Evolutionary conservation across 2,329 filamentous ascomycete genomes (phyloP).

Genomic region (Plectosphaerella plurivora): DNA sequence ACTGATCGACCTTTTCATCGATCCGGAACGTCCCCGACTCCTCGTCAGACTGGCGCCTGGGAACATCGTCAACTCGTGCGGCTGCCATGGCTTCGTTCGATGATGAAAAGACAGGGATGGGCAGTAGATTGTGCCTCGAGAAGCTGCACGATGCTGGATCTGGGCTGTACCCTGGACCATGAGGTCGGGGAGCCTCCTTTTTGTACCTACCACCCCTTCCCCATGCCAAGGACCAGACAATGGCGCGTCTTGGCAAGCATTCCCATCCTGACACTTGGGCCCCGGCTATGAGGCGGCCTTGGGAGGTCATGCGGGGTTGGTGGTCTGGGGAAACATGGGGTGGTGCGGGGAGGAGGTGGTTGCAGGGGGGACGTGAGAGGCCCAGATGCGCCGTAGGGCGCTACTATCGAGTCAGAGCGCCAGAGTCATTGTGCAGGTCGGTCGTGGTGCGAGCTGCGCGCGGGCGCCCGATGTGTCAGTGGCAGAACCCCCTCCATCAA

Average conservation of each 20-base stretch:
- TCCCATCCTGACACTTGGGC: background rate
- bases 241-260: background rate
- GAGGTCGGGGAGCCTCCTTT: background rate
- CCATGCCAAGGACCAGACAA: background rate
- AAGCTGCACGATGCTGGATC: background rate
- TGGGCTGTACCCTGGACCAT: background rate
- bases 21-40: slow-evolving; percentile 2
- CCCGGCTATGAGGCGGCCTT: background rate
- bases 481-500: background rate
- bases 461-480: background rate
- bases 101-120: too few relatives aligned
- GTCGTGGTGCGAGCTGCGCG: background rate
- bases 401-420: slow-evolving; percentile 6
- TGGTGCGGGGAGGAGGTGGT: slow-evolving; percentile 4
- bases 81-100: background rate
- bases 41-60: slow-evolving; percentile 1
- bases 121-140: too few relatives aligned
- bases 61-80: background rate
- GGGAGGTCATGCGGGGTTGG: background rate
- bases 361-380: background rate
- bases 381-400: background rate
- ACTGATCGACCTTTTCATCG: slow-evolving; percentile 3
- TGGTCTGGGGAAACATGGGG: slow-evolving; percentile 7
- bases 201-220: background rate
- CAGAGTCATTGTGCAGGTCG: slow-evolving; percentile 2